Base-by-base conservation (phyloP, 192 early-diverging fungal genomes). In the Umbelopsis sp. region DNA sequence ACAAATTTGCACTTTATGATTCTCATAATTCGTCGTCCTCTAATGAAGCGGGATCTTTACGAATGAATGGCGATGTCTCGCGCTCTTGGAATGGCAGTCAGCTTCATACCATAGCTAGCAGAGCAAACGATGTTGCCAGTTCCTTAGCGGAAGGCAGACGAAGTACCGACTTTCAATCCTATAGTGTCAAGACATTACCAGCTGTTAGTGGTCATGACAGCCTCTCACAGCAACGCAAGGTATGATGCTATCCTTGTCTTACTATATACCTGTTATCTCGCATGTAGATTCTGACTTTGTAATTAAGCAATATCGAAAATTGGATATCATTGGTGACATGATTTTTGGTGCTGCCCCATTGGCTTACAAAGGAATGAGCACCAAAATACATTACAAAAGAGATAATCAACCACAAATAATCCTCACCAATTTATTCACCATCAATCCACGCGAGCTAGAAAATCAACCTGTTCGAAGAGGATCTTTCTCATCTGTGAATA, bases 311-410 rank as follows among this genome's bases (percentile, higher is more conserved):
- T 64, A 69, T 48, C 66, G 71, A 25, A 64, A 68, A 53, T 46
- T 81, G 23, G 80, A 81, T 47, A 64, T 82, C 50, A 75, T 80
- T 46, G 80, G 78, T 51, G 81, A 85, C 35, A 79, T 85, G 67
- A 85, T 85, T 68, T 85, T 85, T 69, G 83, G 83, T 52, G 82
- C 83, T 27, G 78, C 83, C 9, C 83, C 83, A 8, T 70, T 85
- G 15, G 76, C 80, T 20, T 82, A 85, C 72, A 85, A 85, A 53
- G 83, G 83, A 58, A 80, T 77, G 52, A 76, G 74, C 25, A 80
- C 80, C 33, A 85, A 80, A 74, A 79, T 85, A 13, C 83, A 85
- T 33, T 72, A 65, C 55, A 71, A 69, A 64, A 69, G 48, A 50
- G 71, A 76, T 64, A 78, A 75, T 18, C 69, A 78, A 21, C 74